Percentiles rank a stretch among this genome's conserved stretches.
Evolutionary conservation across 495 filamentous ascomycete species (phyloP).

Genomic region (Aspergillus panamensis): DNA sequence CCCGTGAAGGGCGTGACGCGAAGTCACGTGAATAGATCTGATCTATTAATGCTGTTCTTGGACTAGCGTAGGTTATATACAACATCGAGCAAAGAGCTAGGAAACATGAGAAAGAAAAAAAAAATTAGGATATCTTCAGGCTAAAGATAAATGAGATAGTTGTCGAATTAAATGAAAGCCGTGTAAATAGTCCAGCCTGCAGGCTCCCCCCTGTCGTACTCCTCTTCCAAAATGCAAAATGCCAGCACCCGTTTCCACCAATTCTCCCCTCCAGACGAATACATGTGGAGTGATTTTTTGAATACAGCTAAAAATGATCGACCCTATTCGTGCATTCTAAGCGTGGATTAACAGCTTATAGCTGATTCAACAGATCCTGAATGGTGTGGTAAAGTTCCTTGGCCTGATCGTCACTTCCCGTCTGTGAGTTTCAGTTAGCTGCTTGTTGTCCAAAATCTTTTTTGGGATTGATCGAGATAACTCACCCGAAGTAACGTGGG

Average conservation of each 20-base stretch:
- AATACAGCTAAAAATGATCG: not conserved
- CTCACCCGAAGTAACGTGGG: conserved; percentile 70
- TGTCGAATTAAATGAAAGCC: not conserved
- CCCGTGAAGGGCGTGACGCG: conserved; percentile 19
- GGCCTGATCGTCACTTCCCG: conserved; percentile 38
- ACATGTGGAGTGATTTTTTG: conserved; percentile 1
- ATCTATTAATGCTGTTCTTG: no score
- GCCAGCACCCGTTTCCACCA: conserved; percentile 3
- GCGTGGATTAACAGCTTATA: conserved; percentile 17
- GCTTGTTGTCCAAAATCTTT: not conserved
- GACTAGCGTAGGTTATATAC: no score
- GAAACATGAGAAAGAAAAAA: not conserved
- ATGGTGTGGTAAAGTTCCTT: conserved; percentile 42
- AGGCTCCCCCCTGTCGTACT: conserved; percentile 8
- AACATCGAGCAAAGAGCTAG: no score
- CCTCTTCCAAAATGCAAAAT: conserved; percentile 24
- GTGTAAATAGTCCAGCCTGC: not conserved
- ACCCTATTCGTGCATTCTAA: not conserved
- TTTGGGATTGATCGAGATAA: conserved; percentile 15
- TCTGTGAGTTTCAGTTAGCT: conserved; percentile 31
- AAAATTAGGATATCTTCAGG: conserved; percentile 2
- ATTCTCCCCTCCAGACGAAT: not conserved
- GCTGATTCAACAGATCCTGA: conserved; percentile 30
- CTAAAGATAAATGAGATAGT: not conserved
- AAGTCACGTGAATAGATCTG: conserved; percentile 23